phyloP scores from a whole-genome alignment of 306 rosid genomes.

The Crotalaria pallida region DNA sequence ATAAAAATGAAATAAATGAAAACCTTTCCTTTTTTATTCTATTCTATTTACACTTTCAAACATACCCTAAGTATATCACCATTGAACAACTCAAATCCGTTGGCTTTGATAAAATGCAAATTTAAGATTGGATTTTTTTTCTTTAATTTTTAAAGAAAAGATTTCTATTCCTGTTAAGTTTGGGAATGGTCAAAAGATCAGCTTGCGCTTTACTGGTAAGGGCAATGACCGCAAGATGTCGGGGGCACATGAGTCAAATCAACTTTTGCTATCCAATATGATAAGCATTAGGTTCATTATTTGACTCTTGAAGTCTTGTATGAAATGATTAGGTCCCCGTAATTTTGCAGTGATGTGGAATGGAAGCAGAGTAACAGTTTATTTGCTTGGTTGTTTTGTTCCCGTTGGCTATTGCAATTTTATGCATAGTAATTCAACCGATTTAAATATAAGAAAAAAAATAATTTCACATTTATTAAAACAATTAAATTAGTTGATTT shows the following conservation, averaged over 20 bases:
- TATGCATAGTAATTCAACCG: not conserved
- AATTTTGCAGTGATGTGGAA: not conserved
- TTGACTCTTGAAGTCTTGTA: constrained; percentile 1
- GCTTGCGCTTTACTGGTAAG: not conserved
- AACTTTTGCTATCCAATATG: constrained; percentile 12
- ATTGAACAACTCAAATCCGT: too few species aligned
- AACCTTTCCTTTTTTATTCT: too few species aligned
- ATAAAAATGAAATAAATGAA: too few species aligned
- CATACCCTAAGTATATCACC: too few species aligned
- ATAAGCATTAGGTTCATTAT: not conserved
- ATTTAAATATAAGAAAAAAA: too few species aligned
- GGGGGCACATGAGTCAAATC: constrained; percentile 2
- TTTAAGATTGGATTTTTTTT: not conserved
- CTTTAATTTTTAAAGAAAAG: too few species aligned
- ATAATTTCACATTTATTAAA: too few species aligned
- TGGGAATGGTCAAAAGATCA: constrained; percentile 6
- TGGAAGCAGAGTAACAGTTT: not conserved
- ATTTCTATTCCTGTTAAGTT: too few species aligned
- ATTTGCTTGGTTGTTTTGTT: not conserved
- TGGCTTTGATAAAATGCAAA: too few species aligned
- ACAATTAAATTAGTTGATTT: too few species aligned
- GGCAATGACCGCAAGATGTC: not conserved
- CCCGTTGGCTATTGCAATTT: not conserved
- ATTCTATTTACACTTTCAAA: too few species aligned
- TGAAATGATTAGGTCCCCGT: not conserved